Base-by-base conservation (phyloP, 129 eudicot genomes). In the Heracleum sosnowskyi region DNA sequence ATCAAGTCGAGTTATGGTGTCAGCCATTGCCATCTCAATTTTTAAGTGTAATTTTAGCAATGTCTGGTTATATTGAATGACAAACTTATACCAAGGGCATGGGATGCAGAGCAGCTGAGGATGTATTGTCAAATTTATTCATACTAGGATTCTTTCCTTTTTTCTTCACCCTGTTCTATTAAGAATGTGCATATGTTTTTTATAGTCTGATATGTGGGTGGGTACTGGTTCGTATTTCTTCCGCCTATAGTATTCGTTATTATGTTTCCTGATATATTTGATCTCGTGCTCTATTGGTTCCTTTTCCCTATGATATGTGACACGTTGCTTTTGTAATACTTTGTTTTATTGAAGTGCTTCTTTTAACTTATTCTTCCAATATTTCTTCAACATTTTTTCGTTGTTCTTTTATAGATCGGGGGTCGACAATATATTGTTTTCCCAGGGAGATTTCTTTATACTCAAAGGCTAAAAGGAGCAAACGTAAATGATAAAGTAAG, bases 381-480 rank as follows among this genome's bases (percentile, higher is more conserved):
- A 26, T 49, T 16, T 75, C 16, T 68, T 12, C 84, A 53, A 24
- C 64, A 55, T 77, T 77, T 77, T 77, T 22, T 63, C 18, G 45
- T 70, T 28, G 44, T 68, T 37, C 20, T 82, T 81, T 26, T 77
- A 29, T 81, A 95, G 98, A 80, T 95, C 84, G 98, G 97, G 53
- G 82, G 85, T 34, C 87, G 98, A 72, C 98, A 95, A 74, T 95
- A 91, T 84, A 90, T 95, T 69, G 97, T 95, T 12, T 84, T 88
- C 78, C 98, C 98, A 4, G 98, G 98, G 33, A 86, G 98, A 24
- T 95, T 81, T 77, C 84, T 95, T 34, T 86, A 90, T 82, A 89
- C 94, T 0, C 96, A 88, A 85, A 91, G 97, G 87, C 91, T 95
- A 2, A 95, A 95, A 79, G 98, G 90, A 55, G 98, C 98, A 44